A percentile compares a stretch with the other conserved stretches of the same genome.
These are phyloP conservation scores for Mycena haematopus DNA, from an alignment of 768 basidiomycete genomes.

Conservation along the genomic window DNA sequence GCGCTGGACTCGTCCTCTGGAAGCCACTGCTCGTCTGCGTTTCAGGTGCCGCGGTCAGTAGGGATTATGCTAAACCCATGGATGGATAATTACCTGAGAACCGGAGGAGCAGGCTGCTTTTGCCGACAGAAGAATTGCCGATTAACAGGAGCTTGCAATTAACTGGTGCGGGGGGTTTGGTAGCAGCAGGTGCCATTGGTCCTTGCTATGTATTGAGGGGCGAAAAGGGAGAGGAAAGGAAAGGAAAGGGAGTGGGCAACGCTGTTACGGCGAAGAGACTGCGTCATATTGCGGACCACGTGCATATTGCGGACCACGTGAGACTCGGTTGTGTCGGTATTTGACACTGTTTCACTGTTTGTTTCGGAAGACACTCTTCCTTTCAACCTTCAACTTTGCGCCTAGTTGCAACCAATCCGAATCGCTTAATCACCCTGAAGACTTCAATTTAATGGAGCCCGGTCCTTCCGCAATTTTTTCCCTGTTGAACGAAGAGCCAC, in stretches of 20 bases:
- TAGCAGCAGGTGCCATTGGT: constrained; percentile 27
- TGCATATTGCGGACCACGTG: not conserved
- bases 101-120: constrained; percentile 88
- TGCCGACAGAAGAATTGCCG: constrained; percentile 90
- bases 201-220: not conserved
- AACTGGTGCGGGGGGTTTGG: constrained; percentile 49
- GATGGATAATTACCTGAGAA: constrained; percentile 58
- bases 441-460: not conserved
- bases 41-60: too few relatives aligned
- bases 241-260: not conserved
- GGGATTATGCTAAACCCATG: too few relatives aligned
- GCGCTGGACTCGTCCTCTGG: constrained; percentile 89
- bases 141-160: constrained; percentile 88
- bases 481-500: not conserved
- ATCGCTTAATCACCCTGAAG: too few relatives aligned
- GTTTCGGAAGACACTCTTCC: too few relatives aligned
- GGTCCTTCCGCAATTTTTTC: not conserved
- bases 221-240: not conserved
- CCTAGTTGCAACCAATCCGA: too few relatives aligned
- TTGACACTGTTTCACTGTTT: too few relatives aligned
- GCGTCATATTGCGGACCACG: constrained; percentile 2
- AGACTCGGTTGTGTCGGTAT: too few relatives aligned
- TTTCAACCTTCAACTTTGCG: too few relatives aligned
- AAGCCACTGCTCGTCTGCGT: constrained; percentile 85
- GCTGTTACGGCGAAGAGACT: not conserved